These are phyloP conservation scores for Blastobotrys petasosporus DNA, from an alignment of 1,139 yeast species.

Conservation along the genomic window DNA sequence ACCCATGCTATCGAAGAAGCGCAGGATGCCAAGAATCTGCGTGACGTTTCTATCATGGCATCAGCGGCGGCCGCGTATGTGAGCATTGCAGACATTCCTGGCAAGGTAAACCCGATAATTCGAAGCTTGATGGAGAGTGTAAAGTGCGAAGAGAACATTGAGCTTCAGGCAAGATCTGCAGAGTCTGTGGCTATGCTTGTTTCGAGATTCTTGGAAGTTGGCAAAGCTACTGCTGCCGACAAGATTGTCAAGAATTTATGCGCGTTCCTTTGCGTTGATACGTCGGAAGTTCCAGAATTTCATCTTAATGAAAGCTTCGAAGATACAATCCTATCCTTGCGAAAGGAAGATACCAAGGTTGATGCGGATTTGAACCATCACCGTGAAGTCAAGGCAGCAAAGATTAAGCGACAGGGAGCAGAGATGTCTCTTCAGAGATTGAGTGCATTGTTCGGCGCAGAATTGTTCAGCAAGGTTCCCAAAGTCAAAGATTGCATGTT, in stretches of 20 bases:
- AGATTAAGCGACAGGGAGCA: constrained; percentile 79
- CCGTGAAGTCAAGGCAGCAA: constrained; percentile 64
- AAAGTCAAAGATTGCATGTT: constrained; percentile 64
- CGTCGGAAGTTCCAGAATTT: constrained; percentile 93
- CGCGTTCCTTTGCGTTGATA: constrained; percentile 91
- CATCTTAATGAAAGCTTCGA: constrained; percentile 54
- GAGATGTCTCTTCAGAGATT: constrained; percentile 57
- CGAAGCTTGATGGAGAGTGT: constrained; percentile 90
- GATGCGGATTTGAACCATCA: constrained; percentile 62
- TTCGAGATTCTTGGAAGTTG: constrained; percentile 46
- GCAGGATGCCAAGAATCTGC: constrained; percentile 44
- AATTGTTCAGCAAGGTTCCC: constrained; percentile 57
- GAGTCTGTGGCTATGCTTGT: constrained; percentile 61
- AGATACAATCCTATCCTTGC: constrained; percentile 62
- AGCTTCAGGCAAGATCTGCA: constrained; percentile 70
- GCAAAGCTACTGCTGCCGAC: constrained; percentile 71
- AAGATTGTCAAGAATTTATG: constrained; percentile 86
- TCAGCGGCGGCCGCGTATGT: constrained; percentile 60
- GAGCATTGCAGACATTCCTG: constrained; percentile 56
- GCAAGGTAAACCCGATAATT: constrained; percentile 82
- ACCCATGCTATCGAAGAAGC: constrained; percentile 66
- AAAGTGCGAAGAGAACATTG: constrained; percentile 62
- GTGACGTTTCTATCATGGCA: constrained; percentile 63
- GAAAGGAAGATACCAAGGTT: constrained; percentile 69
- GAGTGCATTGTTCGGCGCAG: constrained; percentile 43